Evolutionary conservation across 2,329 filamentous ascomycete species (phyloP).

Genomic region (Orbilia blumenaviensis): DNA sequence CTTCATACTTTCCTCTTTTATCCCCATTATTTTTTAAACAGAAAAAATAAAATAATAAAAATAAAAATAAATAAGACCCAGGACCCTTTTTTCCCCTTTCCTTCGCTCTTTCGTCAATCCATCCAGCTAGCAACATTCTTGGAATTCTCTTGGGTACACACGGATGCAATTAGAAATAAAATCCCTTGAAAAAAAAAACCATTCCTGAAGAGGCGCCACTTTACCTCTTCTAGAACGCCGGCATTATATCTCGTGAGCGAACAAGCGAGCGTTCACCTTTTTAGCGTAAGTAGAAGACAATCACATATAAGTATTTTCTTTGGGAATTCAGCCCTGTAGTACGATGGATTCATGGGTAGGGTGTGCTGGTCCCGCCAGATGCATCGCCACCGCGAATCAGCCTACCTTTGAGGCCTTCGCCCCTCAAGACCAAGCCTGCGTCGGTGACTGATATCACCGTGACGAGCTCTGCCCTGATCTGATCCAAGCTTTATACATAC

Average conservation of each 20-base stretch:
- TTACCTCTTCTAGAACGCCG: not conserved
- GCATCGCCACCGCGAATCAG: conserved; percentile 45
- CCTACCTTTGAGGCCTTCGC: no score
- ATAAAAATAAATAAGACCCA: no score
- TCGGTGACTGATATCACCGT: conserved; percentile 17
- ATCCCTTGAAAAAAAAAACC: not conserved
- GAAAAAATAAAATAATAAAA: no score
- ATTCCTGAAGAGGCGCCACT: conserved; percentile 9
- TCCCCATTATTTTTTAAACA: not conserved
- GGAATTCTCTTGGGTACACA: conserved; percentile 11
- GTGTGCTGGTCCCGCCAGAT: not conserved
- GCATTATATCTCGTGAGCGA: not conserved
- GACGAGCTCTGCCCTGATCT: not conserved
- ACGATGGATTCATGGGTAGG: not conserved
- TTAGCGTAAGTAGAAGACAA: conserved; percentile 14
- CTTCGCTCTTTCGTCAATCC: not conserved
- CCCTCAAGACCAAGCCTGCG: not conserved
- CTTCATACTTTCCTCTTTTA: not conserved
- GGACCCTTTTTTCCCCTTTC: not conserved
- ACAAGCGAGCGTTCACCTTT: not conserved
- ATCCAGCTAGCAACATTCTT: conserved; percentile 2
- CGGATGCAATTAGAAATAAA: not conserved
- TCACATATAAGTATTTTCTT: not conserved
- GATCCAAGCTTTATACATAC: not conserved
- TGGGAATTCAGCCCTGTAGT: conserved; percentile 28